A percentile compares a stretch with the other conserved stretches of the same genome.
Conservation (phyloP, 495 filamentous ascomycete genomes). For the Penicillium robsamsonii region DNA sequence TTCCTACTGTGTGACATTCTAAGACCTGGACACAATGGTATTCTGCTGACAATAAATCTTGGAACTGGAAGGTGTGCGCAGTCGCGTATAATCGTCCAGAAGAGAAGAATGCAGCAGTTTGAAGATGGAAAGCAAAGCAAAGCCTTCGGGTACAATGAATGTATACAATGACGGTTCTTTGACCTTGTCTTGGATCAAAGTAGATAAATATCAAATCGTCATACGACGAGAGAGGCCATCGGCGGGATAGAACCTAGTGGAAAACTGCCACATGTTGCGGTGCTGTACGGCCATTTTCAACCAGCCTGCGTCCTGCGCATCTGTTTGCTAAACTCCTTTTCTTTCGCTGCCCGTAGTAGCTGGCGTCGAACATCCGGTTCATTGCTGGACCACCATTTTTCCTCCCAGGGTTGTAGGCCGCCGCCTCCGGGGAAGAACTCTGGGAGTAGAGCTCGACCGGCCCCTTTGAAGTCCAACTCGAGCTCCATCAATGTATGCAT, state of each 20-base stretch:
- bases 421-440: conserved; percentile 34
- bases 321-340: background rate
- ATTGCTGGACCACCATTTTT: background rate
- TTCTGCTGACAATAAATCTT: background rate
- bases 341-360: background rate
- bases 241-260: background rate
- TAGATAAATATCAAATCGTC: background rate
- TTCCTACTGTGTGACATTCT: background rate
- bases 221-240: background rate
- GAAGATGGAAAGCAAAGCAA: background rate
- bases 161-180: background rate
- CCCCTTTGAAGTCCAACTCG: conserved; percentile 28
- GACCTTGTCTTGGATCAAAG: background rate
- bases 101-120: background rate
- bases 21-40: background rate
- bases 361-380: background rate
- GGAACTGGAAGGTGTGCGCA: background rate
- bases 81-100: background rate
- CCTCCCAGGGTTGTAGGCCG: background rate
- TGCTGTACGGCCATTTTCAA: background rate
- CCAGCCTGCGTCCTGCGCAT: background rate
- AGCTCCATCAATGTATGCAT: conserved; percentile 33
- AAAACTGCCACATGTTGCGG: background rate
- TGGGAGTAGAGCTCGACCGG: conserved; percentile 30
- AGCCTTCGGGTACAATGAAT: background rate